phyloP scores from a whole-genome alignment of 805 yeast species.

The Hanseniaspora mollemarum region DNA sequence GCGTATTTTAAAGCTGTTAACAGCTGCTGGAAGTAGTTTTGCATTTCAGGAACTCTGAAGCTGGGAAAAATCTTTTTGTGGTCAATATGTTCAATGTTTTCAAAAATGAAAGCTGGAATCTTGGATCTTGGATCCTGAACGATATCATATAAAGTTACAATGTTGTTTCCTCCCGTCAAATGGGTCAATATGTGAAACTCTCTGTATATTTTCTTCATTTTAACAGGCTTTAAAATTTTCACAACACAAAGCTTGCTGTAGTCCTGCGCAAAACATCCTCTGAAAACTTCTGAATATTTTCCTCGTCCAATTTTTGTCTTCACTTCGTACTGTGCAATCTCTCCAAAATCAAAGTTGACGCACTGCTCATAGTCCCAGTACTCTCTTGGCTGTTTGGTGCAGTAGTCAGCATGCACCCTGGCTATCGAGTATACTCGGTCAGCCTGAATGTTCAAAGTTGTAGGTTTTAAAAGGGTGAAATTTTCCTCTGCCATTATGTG shows the following conservation, averaged over 20 bases:
- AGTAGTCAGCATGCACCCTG: constrained; percentile 71
- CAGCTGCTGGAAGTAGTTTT: constrained; percentile 73
- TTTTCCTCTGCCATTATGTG: neutral
- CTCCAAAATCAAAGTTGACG: constrained; percentile 69
- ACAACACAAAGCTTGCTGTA: constrained; percentile 50
- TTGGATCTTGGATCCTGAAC: constrained; percentile 75
- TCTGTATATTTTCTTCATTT: constrained; percentile 81
- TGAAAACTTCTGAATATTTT: constrained; percentile 85
- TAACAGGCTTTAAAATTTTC: constrained; percentile 87
- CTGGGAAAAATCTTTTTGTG: constrained; percentile 78
- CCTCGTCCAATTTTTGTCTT: constrained; percentile 81
- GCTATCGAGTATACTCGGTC: constrained; percentile 44
- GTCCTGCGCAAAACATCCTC: constrained; percentile 38
- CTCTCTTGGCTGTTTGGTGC: constrained; percentile 58
- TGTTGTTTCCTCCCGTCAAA: constrained; percentile 71
- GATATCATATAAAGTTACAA: constrained; percentile 65
- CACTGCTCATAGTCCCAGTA: constrained; percentile 77
- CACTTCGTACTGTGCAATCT: constrained; percentile 75
- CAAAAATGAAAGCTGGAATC: constrained; percentile 82
- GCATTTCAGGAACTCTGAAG: constrained; percentile 61
- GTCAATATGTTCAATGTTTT: constrained; percentile 72
- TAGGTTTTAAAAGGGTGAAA: constrained; percentile 25
- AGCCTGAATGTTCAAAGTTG: constrained; percentile 28
- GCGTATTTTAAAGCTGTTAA: constrained; percentile 74
- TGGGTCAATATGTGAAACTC: constrained; percentile 82